Evolutionary conservation across 768 basidiomycete genomes (phyloP).

Genomic region (Guyanaporus albipodus): DNA sequence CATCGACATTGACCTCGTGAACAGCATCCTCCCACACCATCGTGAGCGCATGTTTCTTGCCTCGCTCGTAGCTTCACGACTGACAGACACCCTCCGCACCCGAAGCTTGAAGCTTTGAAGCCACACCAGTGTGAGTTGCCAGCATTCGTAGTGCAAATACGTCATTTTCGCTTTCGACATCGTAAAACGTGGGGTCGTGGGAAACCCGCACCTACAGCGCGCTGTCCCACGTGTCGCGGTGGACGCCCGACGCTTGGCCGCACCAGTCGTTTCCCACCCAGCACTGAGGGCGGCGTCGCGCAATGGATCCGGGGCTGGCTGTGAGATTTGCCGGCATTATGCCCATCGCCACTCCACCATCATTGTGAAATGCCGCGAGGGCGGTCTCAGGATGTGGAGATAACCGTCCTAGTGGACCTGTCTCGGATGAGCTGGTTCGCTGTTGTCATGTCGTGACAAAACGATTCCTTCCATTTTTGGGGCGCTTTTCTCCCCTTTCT

Average conservation of each 20-base stretch:
- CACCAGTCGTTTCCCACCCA: constrained; percentile 1
- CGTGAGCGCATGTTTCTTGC: constrained; percentile 12
- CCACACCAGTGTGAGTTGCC: constrained; percentile 25
- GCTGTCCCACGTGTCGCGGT: constrained; percentile 16
- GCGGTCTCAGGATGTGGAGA: constrained; percentile 17
- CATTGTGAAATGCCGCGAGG: constrained; percentile 12
- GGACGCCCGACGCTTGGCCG: no score
- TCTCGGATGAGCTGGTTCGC: constrained; percentile 28
- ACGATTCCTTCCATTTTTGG: constrained; percentile 4
- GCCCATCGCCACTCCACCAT: constrained; percentile 7
- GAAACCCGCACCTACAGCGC: constrained; percentile 21
- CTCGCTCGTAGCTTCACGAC: neutral
- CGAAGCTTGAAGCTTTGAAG: neutral
- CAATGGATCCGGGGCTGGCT: constrained; percentile 5
- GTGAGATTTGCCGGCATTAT: constrained; percentile 20
- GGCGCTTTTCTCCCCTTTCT: neutral
- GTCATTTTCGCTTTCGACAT: constrained; percentile 28
- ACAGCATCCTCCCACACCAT: constrained; percentile 9
- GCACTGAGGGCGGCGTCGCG: neutral
- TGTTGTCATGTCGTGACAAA: constrained; percentile 22
- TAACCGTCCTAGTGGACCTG: constrained; percentile 16
- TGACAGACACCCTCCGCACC: constrained; percentile 3
- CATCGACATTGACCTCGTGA: constrained; percentile 2
- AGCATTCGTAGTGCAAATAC: constrained; percentile 15
- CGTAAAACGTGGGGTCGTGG: constrained; percentile 42